Base-by-base conservation (phyloP, 495 filamentous ascomycete genomes). In the Poronia punctata region DNA sequence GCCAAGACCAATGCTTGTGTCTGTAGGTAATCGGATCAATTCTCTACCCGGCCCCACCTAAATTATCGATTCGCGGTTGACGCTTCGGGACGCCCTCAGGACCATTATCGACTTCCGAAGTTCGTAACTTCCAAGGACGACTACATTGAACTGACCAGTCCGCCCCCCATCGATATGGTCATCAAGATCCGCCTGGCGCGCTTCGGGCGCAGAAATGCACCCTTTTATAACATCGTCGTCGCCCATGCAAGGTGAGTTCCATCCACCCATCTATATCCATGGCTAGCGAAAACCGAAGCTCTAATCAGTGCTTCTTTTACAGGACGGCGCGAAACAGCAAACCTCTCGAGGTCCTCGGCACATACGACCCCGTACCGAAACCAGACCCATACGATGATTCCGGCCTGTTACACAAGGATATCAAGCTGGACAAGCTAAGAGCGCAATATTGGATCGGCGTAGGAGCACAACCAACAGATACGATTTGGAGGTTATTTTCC, bases 141-240 rank as follows among this genome's bases (percentile, higher is more conserved):
- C 19, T 7, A n/a, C 1, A 15, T 21, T 25, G 10, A 15, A 21
- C 26, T n/a, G 19, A 17, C 27, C 17, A 30, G 38, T 38, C 38
- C 30, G 7, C 17, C 28, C 18, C 19, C 25, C 42, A 9, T 18
- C 57, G 68, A 45, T 40, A 98, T 98, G 92, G 93, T 97, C 38
- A 72, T 98, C 50, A 84, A 81, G 57, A 88, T 98, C 60, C 82
- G 92, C 36, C 75, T 98, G 52, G 83, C 92, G 35, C 92, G 92
- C 69, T 95, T 97, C 60, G 92, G 93, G 50, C 84, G 84, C 65
- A 78, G 71, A 39, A 85, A 90, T 60, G 54, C 73, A 18, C 90
- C 92, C 3, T 83, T 94, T 57, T 98, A 93, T 75, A 98, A 98
- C 68, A 95, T 98, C 46, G 87, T 97, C 38, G 87, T 98, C 42